phyloP scores from a whole-genome alignment of 2,329 filamentous ascomycete species.

The Remersonia thermophila region DNA sequence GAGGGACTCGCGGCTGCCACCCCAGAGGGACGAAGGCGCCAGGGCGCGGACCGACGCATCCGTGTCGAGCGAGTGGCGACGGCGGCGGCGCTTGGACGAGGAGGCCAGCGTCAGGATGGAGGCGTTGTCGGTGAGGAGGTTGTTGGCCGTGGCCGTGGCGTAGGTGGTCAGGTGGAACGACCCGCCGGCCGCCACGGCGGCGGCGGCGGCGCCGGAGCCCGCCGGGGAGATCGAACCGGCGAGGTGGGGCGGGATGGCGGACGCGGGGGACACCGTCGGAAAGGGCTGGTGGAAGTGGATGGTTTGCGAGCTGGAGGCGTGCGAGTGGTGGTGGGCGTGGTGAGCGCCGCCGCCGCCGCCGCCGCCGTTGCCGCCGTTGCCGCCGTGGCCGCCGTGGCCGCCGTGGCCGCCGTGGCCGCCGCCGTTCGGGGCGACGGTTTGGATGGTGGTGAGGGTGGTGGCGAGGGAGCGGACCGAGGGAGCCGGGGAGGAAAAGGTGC shows the following conservation, averaged over 20 bases:
- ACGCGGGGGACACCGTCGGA: conserved; percentile 50
- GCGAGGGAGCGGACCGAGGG: conserved; percentile 70
- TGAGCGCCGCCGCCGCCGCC: conserved; percentile 28
- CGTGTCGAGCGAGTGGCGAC: conserved; percentile 70
- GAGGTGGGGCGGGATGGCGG: conserved; percentile 60
- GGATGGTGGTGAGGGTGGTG: conserved; percentile 75
- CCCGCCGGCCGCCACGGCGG: too few relatives aligned
- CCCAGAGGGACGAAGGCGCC: conserved; percentile 72
- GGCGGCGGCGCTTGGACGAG: conserved; percentile 63
- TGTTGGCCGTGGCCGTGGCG: conserved; percentile 66
- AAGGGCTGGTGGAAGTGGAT: conserved; percentile 57
- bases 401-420: too few relatives aligned
- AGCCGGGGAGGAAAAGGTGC: conserved; percentile 72
- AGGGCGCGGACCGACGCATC: conserved; percentile 75
- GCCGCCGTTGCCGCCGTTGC: too few relatives aligned
- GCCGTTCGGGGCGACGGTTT: conserved; percentile 54
- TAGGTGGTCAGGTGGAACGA: conserved; percentile 67
- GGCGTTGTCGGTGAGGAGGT: conserved; percentile 71
- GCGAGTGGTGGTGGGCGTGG: conserved; percentile 27
- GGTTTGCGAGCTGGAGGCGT: conserved; percentile 30
- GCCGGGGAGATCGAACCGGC: conserved; percentile 32
- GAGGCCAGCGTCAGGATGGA: conserved; percentile 77
- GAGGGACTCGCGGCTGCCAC: conserved; percentile 67
- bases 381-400: conserved; percentile 29
- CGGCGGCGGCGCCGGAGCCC: too few relatives aligned